Conservation (phyloP, 2,329 filamentous ascomycete genomes). For the Calonectria pteridis region DNA sequence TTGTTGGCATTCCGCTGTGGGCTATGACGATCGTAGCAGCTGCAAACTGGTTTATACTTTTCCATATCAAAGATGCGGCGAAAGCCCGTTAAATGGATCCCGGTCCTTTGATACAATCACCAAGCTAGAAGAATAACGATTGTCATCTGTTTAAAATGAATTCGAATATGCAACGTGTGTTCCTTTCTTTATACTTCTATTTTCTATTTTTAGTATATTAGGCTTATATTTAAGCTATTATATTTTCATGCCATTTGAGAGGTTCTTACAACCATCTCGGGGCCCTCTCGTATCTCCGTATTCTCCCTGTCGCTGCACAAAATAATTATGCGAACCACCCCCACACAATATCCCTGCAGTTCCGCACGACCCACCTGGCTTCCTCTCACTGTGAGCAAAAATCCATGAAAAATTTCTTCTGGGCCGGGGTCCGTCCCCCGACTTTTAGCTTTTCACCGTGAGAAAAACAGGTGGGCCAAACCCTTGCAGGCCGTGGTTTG, state of each 20-base stretch:
- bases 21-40: conserved; percentile 15
- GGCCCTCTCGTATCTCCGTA: conserved; percentile 2
- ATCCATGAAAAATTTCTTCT: neutral
- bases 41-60: conserved; percentile 25
- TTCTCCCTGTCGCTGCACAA: neutral
- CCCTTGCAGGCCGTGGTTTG: neutral
- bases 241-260: neutral
- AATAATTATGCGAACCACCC: neutral
- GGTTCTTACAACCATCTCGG: neutral
- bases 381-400: neutral
- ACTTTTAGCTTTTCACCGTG: neutral
- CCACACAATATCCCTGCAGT: neutral
- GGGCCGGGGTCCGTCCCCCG: neutral
- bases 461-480: neutral
- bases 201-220: neutral
- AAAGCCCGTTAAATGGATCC: neutral
- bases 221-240: neutral
- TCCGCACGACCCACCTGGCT: neutral
- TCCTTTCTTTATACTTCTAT: neutral
- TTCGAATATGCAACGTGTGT: neutral
- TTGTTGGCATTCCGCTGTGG: conserved; percentile 41
- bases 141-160: neutral
- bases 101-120: neutral
- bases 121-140: neutral
- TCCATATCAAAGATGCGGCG: neutral